phyloP scores from a whole-genome alignment of 331 rosid species.

The Stylosanthes scabra region DNA sequence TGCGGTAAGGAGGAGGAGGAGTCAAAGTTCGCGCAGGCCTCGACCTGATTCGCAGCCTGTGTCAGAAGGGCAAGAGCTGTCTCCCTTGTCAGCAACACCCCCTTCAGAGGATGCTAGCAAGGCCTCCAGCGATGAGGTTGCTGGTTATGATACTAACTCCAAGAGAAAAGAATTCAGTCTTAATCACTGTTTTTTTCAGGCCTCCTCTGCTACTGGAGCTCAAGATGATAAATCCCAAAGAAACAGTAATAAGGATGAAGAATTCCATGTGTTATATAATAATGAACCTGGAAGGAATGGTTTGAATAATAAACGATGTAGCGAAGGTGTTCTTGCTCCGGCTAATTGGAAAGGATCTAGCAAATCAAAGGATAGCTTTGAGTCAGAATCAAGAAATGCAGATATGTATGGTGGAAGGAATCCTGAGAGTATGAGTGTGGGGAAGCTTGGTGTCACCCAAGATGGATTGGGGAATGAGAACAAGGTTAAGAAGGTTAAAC shows the following conservation, averaged over 20 bases:
- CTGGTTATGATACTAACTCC: slow-evolving; percentile 60
- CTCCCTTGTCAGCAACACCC: slow-evolving; percentile 66
- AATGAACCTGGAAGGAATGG: slow-evolving; percentile 57
- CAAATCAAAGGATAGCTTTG: slow-evolving; percentile 51
- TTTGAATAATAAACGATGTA: slow-evolving; percentile 59
- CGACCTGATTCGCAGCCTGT: slow-evolving; percentile 76
- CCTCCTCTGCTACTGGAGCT: slow-evolving; percentile 42
- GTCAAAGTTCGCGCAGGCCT: slow-evolving; percentile 81
- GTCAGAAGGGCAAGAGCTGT: slow-evolving; percentile 61
- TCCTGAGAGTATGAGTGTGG: slow-evolving; percentile 59
- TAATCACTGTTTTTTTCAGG: slow-evolving; percentile 59
- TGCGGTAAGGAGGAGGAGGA: slow-evolving; percentile 88
- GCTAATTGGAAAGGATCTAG: slow-evolving; percentile 86
- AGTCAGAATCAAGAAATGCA: slow-evolving; percentile 50
- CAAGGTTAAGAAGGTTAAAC: slow-evolving; percentile 87
- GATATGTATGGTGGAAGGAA: slow-evolving; percentile 60
- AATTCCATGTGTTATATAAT: slow-evolving; percentile 55
- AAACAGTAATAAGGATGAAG: slow-evolving; percentile 59
- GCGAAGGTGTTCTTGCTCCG: slow-evolving; percentile 92
- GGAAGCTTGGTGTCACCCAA: slow-evolving; percentile 53
- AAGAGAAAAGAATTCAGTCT: slow-evolving; percentile 79
- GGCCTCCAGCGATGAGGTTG: slow-evolving; percentile 86
- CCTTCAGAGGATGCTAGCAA: slow-evolving; percentile 77
- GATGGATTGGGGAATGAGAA: slow-evolving; percentile 73
- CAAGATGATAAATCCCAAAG: slow-evolving; percentile 54